Evolutionary conservation across 2,329 filamentous ascomycete genomes (phyloP), one percentile per base, ranked within the genome.

Genomic region (Nannizziopsis barbatae): DNA sequence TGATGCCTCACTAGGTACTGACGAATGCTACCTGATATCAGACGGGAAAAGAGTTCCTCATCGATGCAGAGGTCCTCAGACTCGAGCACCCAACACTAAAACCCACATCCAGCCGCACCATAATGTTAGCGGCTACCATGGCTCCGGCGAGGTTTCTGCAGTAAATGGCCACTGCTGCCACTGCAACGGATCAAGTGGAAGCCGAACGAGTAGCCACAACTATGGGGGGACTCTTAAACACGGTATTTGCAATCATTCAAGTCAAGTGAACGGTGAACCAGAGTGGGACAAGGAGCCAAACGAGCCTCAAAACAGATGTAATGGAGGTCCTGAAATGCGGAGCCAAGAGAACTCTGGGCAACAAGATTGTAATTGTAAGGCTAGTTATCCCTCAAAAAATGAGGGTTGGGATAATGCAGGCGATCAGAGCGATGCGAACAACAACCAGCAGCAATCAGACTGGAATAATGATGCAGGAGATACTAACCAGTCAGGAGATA

Each of bases 1-100:
- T 17, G 32, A 27, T 14, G 39, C 22, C 2, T 32, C 32, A 12
- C 2, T 3, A 2, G 33, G 30, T 7, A 5, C 50, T 36, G 51
- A 43, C 27, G 54, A 48, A 6, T 56, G 53, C 30, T 56, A 56
- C 30, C 22, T 51, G 11, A 50, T 56, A n/a, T 50, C 50, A n/a
- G 35, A 56, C 22, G 51, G 53, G 8, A 41, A 55, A 32, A 49
- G 42, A 35, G 27, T 56, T 17, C 47, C 39, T 7, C 46, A 49
- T 39, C 20, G 22, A 3, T 49, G 46, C 32, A 44, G 33, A 37
- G 9, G 41, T 1, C 42, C 27, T 36, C 43, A 15, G 46, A 50
- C 42, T 12, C 31, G 32, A 14, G 50, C 27, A 14, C 45, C 40
- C 6, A 42, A 47, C 12, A 2, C n/a, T 15, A 30, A 45, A 2